A percentile compares a stretch with the other conserved stretches of the same genome.
These are phyloP conservation scores for Stentor coeruleus DNA, from an alignment of 73 alveolate species.

Conservation along the genomic window DNA sequence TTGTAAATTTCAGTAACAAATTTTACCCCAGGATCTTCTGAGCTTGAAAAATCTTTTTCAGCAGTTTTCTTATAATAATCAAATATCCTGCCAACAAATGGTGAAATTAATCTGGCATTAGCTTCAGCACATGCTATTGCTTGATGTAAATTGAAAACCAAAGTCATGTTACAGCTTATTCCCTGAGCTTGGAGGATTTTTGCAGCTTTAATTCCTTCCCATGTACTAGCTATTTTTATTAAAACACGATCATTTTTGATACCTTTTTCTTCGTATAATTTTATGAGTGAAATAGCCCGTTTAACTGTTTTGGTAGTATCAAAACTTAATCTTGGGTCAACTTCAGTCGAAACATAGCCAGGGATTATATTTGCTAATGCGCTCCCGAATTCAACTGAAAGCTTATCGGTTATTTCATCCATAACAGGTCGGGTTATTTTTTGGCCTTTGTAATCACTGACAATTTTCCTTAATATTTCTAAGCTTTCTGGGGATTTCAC, in stretches of 20 bases:
- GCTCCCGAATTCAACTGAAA: slow-evolving; percentile 54
- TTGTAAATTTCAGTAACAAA: slow-evolving; percentile 53
- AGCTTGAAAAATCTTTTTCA: slow-evolving; percentile 47
- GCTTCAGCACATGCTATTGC: slow-evolving; percentile 85
- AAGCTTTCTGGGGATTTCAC: neutral
- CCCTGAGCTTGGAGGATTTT: slow-evolving; percentile 54
- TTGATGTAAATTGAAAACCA: slow-evolving; percentile 51
- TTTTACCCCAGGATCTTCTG: slow-evolving; percentile 70
- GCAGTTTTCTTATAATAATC: slow-evolving; percentile 56
- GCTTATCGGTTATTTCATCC: slow-evolving; percentile 45
- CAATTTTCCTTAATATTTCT: neutral
- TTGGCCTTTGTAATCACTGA: neutral
- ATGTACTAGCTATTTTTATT: slow-evolving; percentile 72
- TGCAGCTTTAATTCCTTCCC: slow-evolving; percentile 84
- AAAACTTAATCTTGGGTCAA: slow-evolving; percentile 71
- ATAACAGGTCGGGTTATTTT: neutral
- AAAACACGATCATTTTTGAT: slow-evolving; percentile 54
- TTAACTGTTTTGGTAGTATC: slow-evolving; percentile 46
- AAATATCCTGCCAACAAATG: slow-evolving; percentile 75
- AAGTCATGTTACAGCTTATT: slow-evolving; percentile 66
- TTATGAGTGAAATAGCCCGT: slow-evolving; percentile 39
- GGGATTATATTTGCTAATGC: slow-evolving; percentile 60
- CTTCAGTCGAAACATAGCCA: slow-evolving; percentile 72
- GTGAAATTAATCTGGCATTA: slow-evolving; percentile 65
- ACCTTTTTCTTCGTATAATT: slow-evolving; percentile 53